Base-by-base conservation (phyloP, 2,329 filamentous ascomycete species). In the Westerdykella sp. region DNA sequence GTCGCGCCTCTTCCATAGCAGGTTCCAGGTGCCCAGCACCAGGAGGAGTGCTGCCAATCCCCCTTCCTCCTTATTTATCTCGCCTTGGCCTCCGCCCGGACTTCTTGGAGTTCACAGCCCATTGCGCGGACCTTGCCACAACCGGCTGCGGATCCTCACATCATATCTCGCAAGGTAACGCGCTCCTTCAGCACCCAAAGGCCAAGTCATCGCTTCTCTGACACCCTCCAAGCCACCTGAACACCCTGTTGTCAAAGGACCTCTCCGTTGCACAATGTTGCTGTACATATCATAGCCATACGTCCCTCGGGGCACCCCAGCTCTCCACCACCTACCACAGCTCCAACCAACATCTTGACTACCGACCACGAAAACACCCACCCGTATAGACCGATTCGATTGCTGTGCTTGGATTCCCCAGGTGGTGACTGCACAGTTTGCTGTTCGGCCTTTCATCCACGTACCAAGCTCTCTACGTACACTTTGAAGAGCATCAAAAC, bases 221-320 rank as follows among this genome's bases (percentile, higher is more conserved):
- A 60, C 57, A 55, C 34, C 39, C 42, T 43, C 45, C 41, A 43
- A 47, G 48, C 48, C 44, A 44, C 50, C 18, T 52, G 25, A 28
- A 44, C 45, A 51, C 45, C 48, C 56, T 56, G 53, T 53, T 57
- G 46, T 51, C 53, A 57, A 59, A 62, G 60, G 54, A 56, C 54
- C 39, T 43, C 50, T 43, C 42, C 45, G 49, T 45, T 53, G 45
- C 60, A 59, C 43, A 46, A 68, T 67, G 65, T 58, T 61, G 43
- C 45, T 59, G 41, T 53, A 50, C 41, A 62, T 62, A 60, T 67
- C 61, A 66, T 67, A 67, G 57, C 62, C 50, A 41, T 32, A 40
- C 48, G 46, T 59, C 63, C 65, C 62, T 55, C 58, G 56, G 63
- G 64, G 63, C 62, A 58, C 59, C 57, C 49, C 48, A 49, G 48